A percentile compares a stretch with the other conserved stretches of the same genome.
phyloP scores from a whole-genome alignment of 805 yeast species.

The Komagataella ulmi region DNA sequence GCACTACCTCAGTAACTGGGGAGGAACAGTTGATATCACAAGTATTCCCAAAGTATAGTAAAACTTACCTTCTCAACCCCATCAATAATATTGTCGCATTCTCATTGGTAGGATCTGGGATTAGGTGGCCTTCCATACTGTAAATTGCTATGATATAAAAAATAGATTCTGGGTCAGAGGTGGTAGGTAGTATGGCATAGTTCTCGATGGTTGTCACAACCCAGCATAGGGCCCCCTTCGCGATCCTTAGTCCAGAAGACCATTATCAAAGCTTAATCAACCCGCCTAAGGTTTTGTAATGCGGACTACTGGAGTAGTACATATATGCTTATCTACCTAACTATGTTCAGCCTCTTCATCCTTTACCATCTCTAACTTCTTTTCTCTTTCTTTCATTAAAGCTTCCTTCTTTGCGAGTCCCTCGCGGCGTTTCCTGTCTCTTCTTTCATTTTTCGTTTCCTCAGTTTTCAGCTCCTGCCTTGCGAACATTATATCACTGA shows the following conservation, averaged over 20 bases:
- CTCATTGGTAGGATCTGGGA: constrained; percentile 8
- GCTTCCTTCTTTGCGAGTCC: constrained; percentile 27
- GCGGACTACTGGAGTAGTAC: background rate
- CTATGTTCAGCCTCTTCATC: background rate
- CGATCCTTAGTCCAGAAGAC: background rate
- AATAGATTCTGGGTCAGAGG: background rate
- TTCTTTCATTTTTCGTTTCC: constrained; percentile 47
- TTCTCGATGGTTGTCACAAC: background rate
- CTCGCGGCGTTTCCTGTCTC: constrained; percentile 37
- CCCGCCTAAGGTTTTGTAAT: no score
- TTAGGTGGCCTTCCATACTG: background rate
- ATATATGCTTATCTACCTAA: background rate
- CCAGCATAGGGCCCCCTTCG: background rate
- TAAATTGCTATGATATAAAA: background rate
- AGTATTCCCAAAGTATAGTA: no score
- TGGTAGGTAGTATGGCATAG: background rate
- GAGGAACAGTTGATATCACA: background rate
- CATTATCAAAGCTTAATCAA: no score
- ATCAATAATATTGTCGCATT: constrained; percentile 75
- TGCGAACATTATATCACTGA: constrained; percentile 18
- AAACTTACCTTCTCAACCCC: constrained; percentile 61
- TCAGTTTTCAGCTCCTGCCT: constrained; percentile 2
- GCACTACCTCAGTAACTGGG: background rate
- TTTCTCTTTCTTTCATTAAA: constrained; percentile 16
- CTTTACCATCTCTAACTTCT: background rate